Evolutionary conservation across 2,329 filamentous ascomycete species (phyloP), one percentile per base, ranked within the genome.

Genomic region (Chaetomiaceae sp.): DNA sequence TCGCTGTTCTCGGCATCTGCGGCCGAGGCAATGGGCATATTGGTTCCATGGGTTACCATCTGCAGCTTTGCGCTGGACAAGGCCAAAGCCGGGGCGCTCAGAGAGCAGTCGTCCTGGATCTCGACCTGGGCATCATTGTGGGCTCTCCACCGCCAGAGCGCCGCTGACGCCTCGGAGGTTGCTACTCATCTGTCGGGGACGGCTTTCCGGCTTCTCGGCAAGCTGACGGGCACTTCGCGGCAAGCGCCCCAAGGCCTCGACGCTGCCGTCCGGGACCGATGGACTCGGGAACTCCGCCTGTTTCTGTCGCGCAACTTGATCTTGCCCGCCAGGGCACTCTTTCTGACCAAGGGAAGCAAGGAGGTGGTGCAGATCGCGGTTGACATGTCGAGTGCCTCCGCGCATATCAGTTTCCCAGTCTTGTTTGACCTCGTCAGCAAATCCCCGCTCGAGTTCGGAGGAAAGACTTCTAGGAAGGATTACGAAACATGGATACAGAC

Each of bases 1-100:
- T 79, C 80, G 4, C 69, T 83, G 6, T 83, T 84, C 63, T 76
- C 72, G 51, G 71, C 71, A 0, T 70, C 79, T 1, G 74, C 75
- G 0, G 57, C 69, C 8, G 80, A 82, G 17, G 71, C 74, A 6
- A 70, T 75, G 14, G 65, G 69, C 3, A 66, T 81, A 5, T 66
- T 76, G 14, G 72, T 72, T 2, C 74, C 75, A 1, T 67, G 80
- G 6, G 61, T 83, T 5, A 61, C 63, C 2, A 62, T 79, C 3
- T 82, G 78, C 62, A 64, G 72, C 25, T 54, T 69, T 15, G 68
- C 74, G 0, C 50, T 77, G 37, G 64, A 65, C 14, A 62, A 62
- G 25, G 54, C 65, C 6, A 62, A 67, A 6, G 42, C 37, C 6
- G 73, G 71, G 14, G 62, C 69, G 1, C 48, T 66, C 0, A 68